A percentile compares a stretch with the other conserved stretches of the same genome.
These are phyloP conservation scores for Colletotrichum sp. DNA, from an alignment of 2,329 filamentous ascomycete genomes.

Conservation along the genomic window DNA sequence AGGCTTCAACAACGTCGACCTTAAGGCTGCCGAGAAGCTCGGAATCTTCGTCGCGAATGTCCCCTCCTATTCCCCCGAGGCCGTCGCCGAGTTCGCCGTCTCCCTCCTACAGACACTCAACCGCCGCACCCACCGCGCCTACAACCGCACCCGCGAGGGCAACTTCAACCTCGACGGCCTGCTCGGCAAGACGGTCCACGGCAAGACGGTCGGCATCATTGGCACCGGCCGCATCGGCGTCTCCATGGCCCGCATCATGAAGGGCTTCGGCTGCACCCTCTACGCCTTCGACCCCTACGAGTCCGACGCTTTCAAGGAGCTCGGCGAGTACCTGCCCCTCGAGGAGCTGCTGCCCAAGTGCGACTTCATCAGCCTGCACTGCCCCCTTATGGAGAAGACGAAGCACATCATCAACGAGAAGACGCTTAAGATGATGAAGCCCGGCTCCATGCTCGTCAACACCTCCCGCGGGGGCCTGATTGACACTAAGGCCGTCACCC, in stretches of 20 bases:
- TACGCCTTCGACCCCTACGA: constrained; percentile 66
- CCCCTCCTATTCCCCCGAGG: constrained; percentile 71
- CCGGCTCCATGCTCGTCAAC: constrained; percentile 67
- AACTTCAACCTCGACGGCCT: constrained; percentile 72
- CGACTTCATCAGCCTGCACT: constrained; percentile 71
- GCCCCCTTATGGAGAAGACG: constrained; percentile 66
- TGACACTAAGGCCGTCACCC: constrained; percentile 63
- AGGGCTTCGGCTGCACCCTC: constrained; percentile 68
- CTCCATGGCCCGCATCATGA: constrained; percentile 64
- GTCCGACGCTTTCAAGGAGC: constrained; percentile 50
- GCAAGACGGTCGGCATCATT: constrained; percentile 70
- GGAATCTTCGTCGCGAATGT: constrained; percentile 70
- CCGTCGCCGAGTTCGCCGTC: constrained; percentile 74
- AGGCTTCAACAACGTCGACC: constrained; percentile 72
- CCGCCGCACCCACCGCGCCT: constrained; percentile 70
- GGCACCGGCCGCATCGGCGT: constrained; percentile 71
- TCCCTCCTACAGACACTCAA: constrained; percentile 71
- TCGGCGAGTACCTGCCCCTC: constrained; percentile 59
- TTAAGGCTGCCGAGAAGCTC: constrained; percentile 56
- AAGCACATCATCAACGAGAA: constrained; percentile 63
- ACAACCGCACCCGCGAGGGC: constrained; percentile 71
- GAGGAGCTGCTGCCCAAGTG: constrained; percentile 57
- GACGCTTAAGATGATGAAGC: constrained; percentile 61
- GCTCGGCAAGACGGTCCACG: constrained; percentile 64
- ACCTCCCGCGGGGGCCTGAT: constrained; percentile 72